These are phyloP conservation scores for Chaetomium sp. DNA, from an alignment of 2,329 filamentous ascomycete genomes.

Conservation along the genomic window DNA sequence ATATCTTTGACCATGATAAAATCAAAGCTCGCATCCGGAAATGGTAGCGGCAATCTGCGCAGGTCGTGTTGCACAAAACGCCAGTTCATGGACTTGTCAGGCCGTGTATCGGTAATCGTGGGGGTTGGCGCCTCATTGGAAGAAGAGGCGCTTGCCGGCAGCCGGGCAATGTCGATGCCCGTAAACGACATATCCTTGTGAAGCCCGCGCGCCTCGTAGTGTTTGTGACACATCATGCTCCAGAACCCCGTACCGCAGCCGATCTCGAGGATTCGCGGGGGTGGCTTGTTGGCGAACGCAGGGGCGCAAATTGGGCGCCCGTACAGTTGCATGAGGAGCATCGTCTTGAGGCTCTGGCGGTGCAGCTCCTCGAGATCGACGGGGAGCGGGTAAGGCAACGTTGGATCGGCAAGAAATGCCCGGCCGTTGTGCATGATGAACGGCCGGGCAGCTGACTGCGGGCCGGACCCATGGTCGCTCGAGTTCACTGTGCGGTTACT, in stretches of 20 bases:
- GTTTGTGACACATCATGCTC: constrained; percentile 81
- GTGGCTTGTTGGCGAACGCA: constrained; percentile 58
- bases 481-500: constrained; percentile 43
- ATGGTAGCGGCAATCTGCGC: constrained; percentile 67
- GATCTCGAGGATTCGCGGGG: constrained; percentile 73
- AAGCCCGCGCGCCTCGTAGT: constrained; percentile 61
- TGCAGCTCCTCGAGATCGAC: constrained; percentile 83
- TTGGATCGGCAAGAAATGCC: constrained; percentile 70
- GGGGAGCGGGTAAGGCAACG: constrained; percentile 74
- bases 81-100: constrained; percentile 73
- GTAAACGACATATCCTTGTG: constrained; percentile 66
- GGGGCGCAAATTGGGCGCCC: constrained; percentile 73
- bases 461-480: constrained; percentile 40
- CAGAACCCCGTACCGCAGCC: constrained; percentile 85
- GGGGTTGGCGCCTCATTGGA: background rate
- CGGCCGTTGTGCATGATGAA: constrained; percentile 72
- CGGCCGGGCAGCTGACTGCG: constrained; percentile 37
- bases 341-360: constrained; percentile 75
- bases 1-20: constrained; percentile 84
- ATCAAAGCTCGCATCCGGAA: constrained; percentile 74
- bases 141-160: constrained; percentile 23
- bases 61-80: constrained; percentile 83
- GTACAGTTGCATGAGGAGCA: constrained; percentile 75
- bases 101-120: constrained; percentile 24
- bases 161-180: constrained; percentile 71